Conservation (phyloP, 2,329 filamentous ascomycete species). For the Westerdykella sp. region DNA sequence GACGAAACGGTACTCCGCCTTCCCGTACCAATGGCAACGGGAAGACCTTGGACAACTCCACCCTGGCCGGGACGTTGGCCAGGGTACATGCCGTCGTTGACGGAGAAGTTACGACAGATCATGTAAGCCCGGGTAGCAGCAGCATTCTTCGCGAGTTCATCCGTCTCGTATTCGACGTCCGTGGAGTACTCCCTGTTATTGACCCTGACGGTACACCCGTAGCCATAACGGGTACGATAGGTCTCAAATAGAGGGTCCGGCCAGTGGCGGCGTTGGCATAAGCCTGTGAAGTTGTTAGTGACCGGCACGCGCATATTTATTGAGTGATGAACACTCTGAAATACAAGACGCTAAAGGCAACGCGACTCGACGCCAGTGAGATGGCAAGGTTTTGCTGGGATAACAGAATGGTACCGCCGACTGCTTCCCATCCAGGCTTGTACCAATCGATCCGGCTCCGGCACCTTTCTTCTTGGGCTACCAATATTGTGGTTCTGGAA, state of each 20-base stretch:
- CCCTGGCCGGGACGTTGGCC: conserved; percentile 50
- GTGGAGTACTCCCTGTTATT: conserved; percentile 97
- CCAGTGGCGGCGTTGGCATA: conserved; percentile 93
- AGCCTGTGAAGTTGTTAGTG: conserved; percentile 53
- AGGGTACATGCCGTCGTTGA: conserved; percentile 85
- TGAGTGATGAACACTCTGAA: too few species aligned
- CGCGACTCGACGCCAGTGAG: too few species aligned
- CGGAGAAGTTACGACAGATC: conserved; percentile 95
- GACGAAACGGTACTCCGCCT: conserved; percentile 44
- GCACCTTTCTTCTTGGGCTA: conserved; percentile 5
- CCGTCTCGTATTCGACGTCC: conserved; percentile 75
- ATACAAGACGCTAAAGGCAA: too few species aligned
- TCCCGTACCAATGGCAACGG: conserved; percentile 59
- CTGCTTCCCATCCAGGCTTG: conserved; percentile 1
- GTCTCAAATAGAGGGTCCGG: conserved; percentile 83
- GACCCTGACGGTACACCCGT: conserved; percentile 84
- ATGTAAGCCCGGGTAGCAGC: conserved; percentile 95
- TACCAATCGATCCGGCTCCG: conserved; percentile 10
- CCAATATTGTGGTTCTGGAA: conserved; percentile 8
- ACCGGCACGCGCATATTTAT: conserved; percentile 26
- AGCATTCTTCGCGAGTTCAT: conserved; percentile 80
- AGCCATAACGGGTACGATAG: conserved; percentile 67
- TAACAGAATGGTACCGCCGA: conserved; percentile 2
- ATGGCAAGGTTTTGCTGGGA: conserved; percentile 8
- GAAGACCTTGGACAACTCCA: conserved; percentile 54